These are phyloP conservation scores for Novymonas esmeraldas DNA, from an alignment of 208 protist species.

Conservation along the genomic window DNA sequence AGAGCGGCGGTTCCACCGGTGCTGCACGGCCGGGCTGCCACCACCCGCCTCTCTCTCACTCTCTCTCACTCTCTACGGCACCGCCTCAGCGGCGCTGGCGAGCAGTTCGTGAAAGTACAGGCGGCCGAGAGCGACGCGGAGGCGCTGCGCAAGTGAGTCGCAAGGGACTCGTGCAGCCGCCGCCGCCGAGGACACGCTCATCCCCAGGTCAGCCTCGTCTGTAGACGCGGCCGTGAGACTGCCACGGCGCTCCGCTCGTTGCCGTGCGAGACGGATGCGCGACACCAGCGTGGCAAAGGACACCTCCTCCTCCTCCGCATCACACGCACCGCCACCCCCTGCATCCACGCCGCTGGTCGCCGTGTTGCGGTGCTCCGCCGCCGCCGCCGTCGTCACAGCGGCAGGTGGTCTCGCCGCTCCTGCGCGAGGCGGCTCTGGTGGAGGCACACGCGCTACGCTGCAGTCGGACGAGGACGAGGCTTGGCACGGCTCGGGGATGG, in stretches of 20 bases:
- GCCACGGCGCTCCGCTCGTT: no score
- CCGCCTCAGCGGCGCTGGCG: background rate
- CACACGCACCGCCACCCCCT: background rate
- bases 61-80: background rate
- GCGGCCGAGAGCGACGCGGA: slow-evolving; percentile 16
- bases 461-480: no score
- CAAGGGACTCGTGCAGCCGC: background rate
- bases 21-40: background rate
- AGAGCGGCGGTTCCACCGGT: no score
- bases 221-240: no score
- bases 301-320: slow-evolving; percentile 21
- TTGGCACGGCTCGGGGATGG: background rate
- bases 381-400: no score
- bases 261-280: slow-evolving; percentile 25
- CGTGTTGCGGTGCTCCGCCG: background rate
- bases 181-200: background rate
- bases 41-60: background rate
- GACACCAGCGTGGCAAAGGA: slow-evolving; percentile 26
- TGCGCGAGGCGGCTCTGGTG: no score
- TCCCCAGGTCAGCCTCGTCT: no score
- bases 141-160: slow-evolving; percentile 11
- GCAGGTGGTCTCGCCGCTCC: no score
- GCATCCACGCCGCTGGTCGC: background rate
- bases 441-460: no score
- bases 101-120: slow-evolving; percentile 27